These are phyloP conservation scores for Phytopythium boreale DNA, from an alignment of 352 stramenopile genomes.

Conservation along the genomic window DNA sequence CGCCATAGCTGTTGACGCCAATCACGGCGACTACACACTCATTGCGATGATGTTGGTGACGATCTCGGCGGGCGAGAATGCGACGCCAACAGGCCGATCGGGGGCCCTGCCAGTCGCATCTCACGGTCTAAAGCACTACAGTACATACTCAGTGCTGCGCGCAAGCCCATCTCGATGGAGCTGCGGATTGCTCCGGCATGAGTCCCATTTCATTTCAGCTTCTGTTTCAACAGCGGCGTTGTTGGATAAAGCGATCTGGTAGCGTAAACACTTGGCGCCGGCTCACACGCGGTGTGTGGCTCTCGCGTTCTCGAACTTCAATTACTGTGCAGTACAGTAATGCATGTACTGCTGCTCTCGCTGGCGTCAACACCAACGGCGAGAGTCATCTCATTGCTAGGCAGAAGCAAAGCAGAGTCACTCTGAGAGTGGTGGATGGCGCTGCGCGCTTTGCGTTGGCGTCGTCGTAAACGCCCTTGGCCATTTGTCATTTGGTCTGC, in stretches of 20 bases:
- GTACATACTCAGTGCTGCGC: too few relatives aligned
- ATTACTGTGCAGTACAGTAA: too few relatives aligned
- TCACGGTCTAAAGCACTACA: background rate
- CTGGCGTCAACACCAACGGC: background rate
- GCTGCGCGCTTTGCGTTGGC: too few relatives aligned
- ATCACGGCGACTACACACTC: background rate
- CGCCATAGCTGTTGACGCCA: background rate
- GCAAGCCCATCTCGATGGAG: background rate
- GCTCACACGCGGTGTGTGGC: background rate
- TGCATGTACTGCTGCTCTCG: too few relatives aligned
- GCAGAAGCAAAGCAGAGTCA: too few relatives aligned
- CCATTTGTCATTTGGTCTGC: background rate
- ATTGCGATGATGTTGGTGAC: background rate
- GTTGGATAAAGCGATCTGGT: background rate
- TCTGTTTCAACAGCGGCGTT: background rate
- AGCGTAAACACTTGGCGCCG: slow-evolving; percentile 1
- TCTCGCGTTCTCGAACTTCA: background rate
- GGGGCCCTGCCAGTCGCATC: too few relatives aligned
- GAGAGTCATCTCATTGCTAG: background rate
- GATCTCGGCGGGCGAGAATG: too few relatives aligned
- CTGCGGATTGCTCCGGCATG: background rate
- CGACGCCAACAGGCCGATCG: too few relatives aligned
- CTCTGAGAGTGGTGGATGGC: too few relatives aligned
- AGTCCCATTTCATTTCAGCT: background rate
- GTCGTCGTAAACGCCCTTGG: too few relatives aligned